Base-by-base conservation (phyloP, 352 stramenopile genomes). In the Pythium chondricola region DNA sequence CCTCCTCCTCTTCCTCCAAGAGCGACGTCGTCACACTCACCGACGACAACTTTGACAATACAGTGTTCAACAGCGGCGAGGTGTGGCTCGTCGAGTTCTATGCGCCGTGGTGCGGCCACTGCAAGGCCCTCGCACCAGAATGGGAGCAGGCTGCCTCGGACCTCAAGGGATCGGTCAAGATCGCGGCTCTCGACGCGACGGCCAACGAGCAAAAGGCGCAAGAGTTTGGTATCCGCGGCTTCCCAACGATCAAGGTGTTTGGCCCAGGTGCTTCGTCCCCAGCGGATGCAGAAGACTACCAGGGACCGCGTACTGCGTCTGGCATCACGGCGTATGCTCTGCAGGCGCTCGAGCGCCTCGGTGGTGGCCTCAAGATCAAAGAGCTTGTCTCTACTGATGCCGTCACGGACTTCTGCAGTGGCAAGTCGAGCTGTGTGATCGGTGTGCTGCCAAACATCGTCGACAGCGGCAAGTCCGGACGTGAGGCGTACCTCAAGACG, bases 171-270 rank as follows among this genome's bases (percentile, higher is more conserved):
- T 79, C 71, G 0, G 85, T 98, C 11, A 84, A 96, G 43, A 67
- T 98, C 24, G 93, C 71, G 47, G 93, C 96, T 36, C 68, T 98
- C 17, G 95, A 98, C 56, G 78, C 86, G 1, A 97, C 84, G 0
- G 88, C 84, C 30, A 95, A 98, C 57, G 85, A 98, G 61, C 47
- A 83, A 20, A 95, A 96, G 52, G 53, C 75, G 6, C 60, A 69
- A 6, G 83, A 93, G 61, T 93, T 97, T 48, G 75, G 83, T 30
- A 91, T 98, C 46, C 58, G 79, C 17, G 93, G 93, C 6, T 98
- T 98, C 78, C 95, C 95, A 20, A 98, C 91, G 2, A 93, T 98
- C 51, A 97, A 97, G 70, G 89, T 98, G 16, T 98, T 98, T 53
- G 78, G 83, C 20, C 83, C 83, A 0, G 65, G 63, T 13, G 79